Conservation (phyloP, 768 basidiomycete genomes). For the Mycena kentingensis region DNA sequence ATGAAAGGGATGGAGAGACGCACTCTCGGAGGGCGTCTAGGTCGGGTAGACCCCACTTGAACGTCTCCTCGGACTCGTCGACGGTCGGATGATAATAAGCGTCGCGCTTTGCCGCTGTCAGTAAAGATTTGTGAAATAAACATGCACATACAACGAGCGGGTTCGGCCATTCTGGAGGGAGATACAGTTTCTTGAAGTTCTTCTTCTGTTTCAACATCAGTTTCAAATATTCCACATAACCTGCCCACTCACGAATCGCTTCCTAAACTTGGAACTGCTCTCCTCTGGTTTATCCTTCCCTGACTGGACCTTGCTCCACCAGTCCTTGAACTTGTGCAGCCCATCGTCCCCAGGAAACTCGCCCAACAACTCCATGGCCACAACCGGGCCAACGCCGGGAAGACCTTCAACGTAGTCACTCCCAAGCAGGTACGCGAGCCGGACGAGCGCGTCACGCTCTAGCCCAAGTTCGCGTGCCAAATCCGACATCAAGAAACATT, state of each 20-base stretch:
- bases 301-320: constrained; percentile 93
- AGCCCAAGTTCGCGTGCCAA: constrained; percentile 86
- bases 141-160: constrained; percentile 73
- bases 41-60: constrained; percentile 97
- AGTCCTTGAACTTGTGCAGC: constrained; percentile 83
- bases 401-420: constrained; percentile 97
- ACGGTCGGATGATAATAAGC: constrained; percentile 93
- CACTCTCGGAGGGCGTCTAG: constrained; percentile 87
- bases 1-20: constrained; percentile 25
- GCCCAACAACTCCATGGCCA: constrained; percentile 92
- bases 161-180: constrained; percentile 88
- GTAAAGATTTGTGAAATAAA: not conserved
- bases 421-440: constrained; percentile 90
- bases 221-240: too few relatives aligned
- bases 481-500: constrained; percentile 87
- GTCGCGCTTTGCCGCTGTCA: constrained; percentile 58
- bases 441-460: constrained; percentile 81
- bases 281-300: constrained; percentile 83
- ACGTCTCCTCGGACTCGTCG: constrained; percentile 88
- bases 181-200: constrained; percentile 80
- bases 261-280: constrained; percentile 74
- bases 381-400: constrained; percentile 90
- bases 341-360: constrained; percentile 91
- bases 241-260: constrained; percentile 80
- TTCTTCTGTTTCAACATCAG: too few relatives aligned